Evolutionary conservation across 2,329 filamentous ascomycete species (phyloP), one percentile per base, ranked within the genome.

Genomic region (Blumeria graminis): DNA sequence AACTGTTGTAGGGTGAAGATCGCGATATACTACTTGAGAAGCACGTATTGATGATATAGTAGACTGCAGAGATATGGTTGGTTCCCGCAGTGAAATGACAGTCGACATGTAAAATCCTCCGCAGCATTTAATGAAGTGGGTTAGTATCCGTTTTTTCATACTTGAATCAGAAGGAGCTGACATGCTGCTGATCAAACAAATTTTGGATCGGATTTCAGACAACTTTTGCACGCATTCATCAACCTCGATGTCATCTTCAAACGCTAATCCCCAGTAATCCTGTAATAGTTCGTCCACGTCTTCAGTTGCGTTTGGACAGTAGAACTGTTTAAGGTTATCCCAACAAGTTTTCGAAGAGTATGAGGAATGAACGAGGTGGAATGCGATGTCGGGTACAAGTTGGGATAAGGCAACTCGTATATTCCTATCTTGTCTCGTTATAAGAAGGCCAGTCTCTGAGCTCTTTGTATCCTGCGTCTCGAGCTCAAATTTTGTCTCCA

Each of bases 81-180:
- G 50, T 6, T 53, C 50, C 22, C 50, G 35, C 22, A 53, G 33
- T 6, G 50, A 53, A 34, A 53, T n/a, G 14, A 53, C 32, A 7
- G 50, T 53, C 16, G 50, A 53, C 32, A 53, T 53, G 22, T 53
- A 53, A 53, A 53, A 53, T 10, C 50, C 33, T 14, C 33, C 33
- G 28, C 50, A 36, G 22, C 28, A 53, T 16, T 53, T 53, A 32
- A 53, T 53, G 13, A 53, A 35, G 33, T 53, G 32, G 11, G n/a
- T n/a, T n/a, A n/a, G n/a, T n/a, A n/a, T n/a, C n/a, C n/a, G n/a
- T n/a, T n/a, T n/a, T n/a, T n/a, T n/a, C n/a, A n/a, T n/a, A n/a
- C n/a, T n/a, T n/a, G n/a, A n/a, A n/a, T n/a, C n/a, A n/a, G n/a
- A n/a, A n/a, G n/a, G n/a, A n/a, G n/a, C n/a, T n/a, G n/a, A n/a